Percentiles rank a stretch among this genome's conserved stretches.
Evolutionary conservation across 1,284 basidiomycete species (phyloP).

Genomic region (Malassezia slooffiae): DNA sequence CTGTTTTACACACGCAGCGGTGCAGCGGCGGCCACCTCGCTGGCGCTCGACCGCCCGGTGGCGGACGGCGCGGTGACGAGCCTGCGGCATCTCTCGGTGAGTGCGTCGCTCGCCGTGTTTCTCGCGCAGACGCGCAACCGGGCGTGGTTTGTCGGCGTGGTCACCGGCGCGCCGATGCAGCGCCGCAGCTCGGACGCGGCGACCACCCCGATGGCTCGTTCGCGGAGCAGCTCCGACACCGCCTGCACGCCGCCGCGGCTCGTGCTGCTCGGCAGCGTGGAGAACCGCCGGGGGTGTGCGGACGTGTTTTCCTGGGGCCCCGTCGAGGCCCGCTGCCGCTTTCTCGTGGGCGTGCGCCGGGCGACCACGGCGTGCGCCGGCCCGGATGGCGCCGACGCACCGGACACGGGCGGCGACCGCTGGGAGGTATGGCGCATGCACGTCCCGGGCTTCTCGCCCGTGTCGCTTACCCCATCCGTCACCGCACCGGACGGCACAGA

Average conservation of each 20-base stretch:
- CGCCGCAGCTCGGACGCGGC: neutral
- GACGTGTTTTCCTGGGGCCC: neutral
- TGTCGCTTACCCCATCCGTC: neutral
- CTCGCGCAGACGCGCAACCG: constrained; percentile 10
- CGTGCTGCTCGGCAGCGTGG: constrained; percentile 1
- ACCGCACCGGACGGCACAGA: neutral
- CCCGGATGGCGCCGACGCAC: too few species aligned
- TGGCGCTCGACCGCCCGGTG: neutral
- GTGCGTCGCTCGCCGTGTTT: neutral
- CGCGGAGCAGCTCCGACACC: neutral
- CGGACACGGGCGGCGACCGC: too few species aligned
- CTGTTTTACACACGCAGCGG: constrained; percentile 1
- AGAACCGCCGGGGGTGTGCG: constrained; percentile 9
- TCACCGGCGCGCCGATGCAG: neutral
- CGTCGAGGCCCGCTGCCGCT: neutral
- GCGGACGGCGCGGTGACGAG: constrained; percentile 4
- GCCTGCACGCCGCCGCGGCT: too few species aligned
- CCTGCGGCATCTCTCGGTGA: neutral
- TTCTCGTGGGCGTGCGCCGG: constrained; percentile 10
- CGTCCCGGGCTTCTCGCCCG: neutral
- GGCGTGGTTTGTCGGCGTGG: constrained; percentile 10
- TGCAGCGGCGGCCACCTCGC: neutral
- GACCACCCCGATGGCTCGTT: neutral
- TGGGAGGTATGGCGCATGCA: constrained; percentile 16
- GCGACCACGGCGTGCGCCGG: neutral